Evolutionary conservation across 2,329 filamentous ascomycete species (phyloP), one percentile per base, ranked within the genome.

Genomic region (Ceratocystis destructans): DNA sequence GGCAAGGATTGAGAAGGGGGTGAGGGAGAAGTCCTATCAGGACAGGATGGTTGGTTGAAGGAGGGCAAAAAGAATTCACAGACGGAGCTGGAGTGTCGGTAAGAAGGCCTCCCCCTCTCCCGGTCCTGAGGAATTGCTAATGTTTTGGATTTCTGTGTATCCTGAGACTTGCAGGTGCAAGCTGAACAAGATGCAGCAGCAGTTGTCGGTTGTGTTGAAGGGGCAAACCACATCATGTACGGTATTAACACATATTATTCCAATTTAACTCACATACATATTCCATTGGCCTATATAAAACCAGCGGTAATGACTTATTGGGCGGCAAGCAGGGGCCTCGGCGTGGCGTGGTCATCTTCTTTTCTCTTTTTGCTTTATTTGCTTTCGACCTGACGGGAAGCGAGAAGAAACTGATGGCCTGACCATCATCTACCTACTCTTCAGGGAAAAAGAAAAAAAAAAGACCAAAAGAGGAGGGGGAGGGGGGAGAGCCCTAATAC

Each of bases 1-100:
- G 53, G 53, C 28, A 57, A 59, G 53, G 53, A 33, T 59, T 31
- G 53, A 37, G 53, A 59, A 33, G 53, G 25, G 25, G 53, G 53
- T 12, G 53, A 28, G 22, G 25, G 53, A 37, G 53, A 53, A 31
- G 53, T 20, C 10, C 28, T 8, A 22, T 2, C 10, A 55, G 2
- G 22, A 55, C 50, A 33, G 17, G 25, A 15, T n/a, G 28, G 33
- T 17, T 5, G 33, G 28, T 6, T 37, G 8, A 59, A 31, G 25
- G 8, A 57, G 53, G 50, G 22, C 25, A 28, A 20, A 55, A 20
- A 55, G 20, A 55, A 55, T 22, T 28, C 22, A 28, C n/a, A 50
- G 46, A 20, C 45, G 48, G 48, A 15, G 48, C 45, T 48, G 45
- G 45, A 5, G 45, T 17, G 17, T 48, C 15, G 33, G 33, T 48